phyloP scores from a whole-genome alignment of 306 rosid species.

The Castanopsis chinensis region DNA sequence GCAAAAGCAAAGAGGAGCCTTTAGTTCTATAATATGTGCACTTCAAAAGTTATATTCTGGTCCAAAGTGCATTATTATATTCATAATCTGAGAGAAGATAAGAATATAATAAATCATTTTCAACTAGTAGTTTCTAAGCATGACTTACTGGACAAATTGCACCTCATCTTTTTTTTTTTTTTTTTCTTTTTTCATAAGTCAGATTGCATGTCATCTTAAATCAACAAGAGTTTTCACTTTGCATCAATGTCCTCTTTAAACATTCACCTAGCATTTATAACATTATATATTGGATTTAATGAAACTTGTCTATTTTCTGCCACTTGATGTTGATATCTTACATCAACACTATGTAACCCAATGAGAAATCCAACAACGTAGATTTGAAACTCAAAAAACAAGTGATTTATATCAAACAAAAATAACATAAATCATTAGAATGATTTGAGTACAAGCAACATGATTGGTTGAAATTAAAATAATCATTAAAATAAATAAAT shows the following conservation, averaged over 20 bases:
- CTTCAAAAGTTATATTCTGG: conserved; percentile 10
- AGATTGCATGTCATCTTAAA: neutral
- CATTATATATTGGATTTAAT: neutral
- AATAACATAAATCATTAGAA: too few species aligned
- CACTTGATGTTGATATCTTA: too few species aligned
- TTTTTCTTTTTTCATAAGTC: too few species aligned
- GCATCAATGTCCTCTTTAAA: neutral
- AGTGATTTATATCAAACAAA: too few species aligned
- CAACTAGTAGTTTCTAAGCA: neutral
- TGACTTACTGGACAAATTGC: neutral
- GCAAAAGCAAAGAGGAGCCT: too few species aligned
- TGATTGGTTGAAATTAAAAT: neutral
- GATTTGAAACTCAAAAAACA: neutral
- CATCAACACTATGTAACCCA: neutral
- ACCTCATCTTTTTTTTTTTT: neutral
- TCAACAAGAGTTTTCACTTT: neutral
- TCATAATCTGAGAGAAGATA: neutral
- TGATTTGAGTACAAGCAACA: neutral
- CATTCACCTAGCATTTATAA: neutral
- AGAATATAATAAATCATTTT: conserved; percentile 6
- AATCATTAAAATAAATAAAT: neutral
- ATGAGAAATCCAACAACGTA: neutral
- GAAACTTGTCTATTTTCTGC: neutral
- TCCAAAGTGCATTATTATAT: conserved; percentile 2
- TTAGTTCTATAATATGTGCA: neutral